A percentile compares a stretch with the other conserved stretches of the same genome.
Evolutionary conservation across 1,139 yeast species (phyloP).

Genomic region (Zygosaccharomyces pseudobailii): DNA sequence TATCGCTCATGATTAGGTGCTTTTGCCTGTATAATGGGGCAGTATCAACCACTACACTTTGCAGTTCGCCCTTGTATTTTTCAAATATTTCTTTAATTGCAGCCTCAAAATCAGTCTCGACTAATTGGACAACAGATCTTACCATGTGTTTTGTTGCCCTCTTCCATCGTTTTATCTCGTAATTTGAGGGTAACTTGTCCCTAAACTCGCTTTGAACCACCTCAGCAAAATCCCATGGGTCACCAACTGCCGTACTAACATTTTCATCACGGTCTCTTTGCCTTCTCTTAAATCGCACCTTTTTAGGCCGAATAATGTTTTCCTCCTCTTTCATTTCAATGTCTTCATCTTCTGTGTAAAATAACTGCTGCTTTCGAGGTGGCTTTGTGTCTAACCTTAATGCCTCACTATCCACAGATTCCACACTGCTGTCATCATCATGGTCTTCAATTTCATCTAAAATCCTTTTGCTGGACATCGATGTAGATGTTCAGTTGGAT

Average conservation of each 20-base stretch:
- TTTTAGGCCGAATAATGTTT: constrained; percentile 4
- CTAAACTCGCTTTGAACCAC: constrained; percentile 20
- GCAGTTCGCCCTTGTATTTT: constrained; percentile 20
- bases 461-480: background rate
- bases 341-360: constrained; percentile 9
- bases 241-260: constrained; percentile 14
- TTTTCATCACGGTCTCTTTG: constrained; percentile 14
- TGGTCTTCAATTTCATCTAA: constrained; percentile 1
- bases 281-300: constrained; percentile 10
- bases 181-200: constrained; percentile 21
- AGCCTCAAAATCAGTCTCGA: constrained; percentile 24
- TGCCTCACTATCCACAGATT: constrained; percentile 8
- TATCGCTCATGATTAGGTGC: constrained; percentile 22
- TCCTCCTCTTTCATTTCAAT: constrained; percentile 1
- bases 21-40: constrained; percentile 18
- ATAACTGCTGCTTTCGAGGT: constrained; percentile 5
- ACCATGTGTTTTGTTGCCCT: constrained; percentile 20
- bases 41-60: constrained; percentile 13
- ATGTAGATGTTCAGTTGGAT: background rate
- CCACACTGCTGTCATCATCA: constrained; percentile 2
- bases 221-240: constrained; percentile 26
- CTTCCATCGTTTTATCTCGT: constrained; percentile 25
- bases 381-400: constrained; percentile 8
- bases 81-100: constrained; percentile 23
- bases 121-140: constrained; percentile 19